Evolutionary conservation across 1,284 basidiomycete genomes (phyloP).

Genomic region (Porphyrellus sp.): DNA sequence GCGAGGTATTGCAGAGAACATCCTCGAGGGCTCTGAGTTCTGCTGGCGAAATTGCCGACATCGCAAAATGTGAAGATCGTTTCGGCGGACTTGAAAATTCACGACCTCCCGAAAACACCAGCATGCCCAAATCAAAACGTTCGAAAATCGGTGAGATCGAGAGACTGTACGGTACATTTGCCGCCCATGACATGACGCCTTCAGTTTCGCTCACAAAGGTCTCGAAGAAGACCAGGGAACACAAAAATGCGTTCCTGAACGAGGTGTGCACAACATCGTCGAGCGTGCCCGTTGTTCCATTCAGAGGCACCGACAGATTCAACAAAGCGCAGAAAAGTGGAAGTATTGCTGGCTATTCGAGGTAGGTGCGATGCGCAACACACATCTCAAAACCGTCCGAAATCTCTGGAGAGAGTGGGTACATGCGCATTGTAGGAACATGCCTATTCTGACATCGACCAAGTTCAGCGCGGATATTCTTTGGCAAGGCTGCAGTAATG

Average conservation of each 20-base stretch:
- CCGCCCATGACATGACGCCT: conserved; percentile 17
- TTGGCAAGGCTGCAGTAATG: conserved; percentile 92
- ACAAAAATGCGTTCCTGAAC: conserved; percentile 82
- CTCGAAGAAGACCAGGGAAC: conserved; percentile 75
- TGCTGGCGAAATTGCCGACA: conserved; percentile 33
- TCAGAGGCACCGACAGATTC: conserved; percentile 51
- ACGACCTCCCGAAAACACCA: conserved; percentile 12
- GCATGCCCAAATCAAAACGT: conserved; percentile 87
- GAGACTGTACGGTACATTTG: not conserved
- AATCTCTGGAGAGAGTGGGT: conserved; percentile 90
- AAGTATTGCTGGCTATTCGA: conserved; percentile 94
- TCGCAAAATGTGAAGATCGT: conserved; percentile 21
- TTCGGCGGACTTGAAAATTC: conserved; percentile 37
- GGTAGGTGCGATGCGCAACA: conserved; percentile 93
- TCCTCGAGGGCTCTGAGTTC: conserved; percentile 61
- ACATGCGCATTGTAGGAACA: not conserved
- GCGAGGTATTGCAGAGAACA: conserved; percentile 73
- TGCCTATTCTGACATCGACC: conserved; percentile 9
- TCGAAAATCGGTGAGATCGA: conserved; percentile 68
- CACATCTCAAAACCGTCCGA: conserved; percentile 91
- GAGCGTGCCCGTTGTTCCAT: conserved; percentile 4
- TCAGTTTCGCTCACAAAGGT: conserved; percentile 78
- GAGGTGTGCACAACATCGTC: conserved; percentile 53
- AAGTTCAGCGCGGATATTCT: conserved; percentile 88
- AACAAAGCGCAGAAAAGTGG: conserved; percentile 81